Evolutionary conservation across 306 rosid genomes (phyloP).

Genomic region (Begonia peltatifolia): DNA sequence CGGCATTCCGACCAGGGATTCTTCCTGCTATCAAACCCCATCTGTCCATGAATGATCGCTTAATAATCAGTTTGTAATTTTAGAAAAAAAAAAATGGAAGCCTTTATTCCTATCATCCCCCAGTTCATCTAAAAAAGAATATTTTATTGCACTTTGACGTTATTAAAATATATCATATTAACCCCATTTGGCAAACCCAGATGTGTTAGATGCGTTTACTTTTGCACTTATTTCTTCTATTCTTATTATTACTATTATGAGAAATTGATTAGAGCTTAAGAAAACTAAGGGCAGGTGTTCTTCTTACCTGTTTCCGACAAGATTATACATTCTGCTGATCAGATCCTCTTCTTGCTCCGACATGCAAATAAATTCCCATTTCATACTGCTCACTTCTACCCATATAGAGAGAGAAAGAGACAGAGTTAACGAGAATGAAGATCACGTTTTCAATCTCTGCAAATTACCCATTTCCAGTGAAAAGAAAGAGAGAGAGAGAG

Average conservation of each 20-base stretch:
- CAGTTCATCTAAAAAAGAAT: too few species aligned
- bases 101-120: too few species aligned
- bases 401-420: not conserved
- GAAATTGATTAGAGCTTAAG: too few species aligned
- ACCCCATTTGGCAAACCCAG: too few species aligned
- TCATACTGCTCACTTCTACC: slow-evolving; percentile 11
- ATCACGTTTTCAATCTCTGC: slow-evolving; percentile 3
- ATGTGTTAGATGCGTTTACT: too few species aligned
- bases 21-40: slow-evolving; percentile 18
- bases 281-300: too few species aligned
- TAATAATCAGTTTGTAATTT: not conserved
- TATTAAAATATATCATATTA: too few species aligned
- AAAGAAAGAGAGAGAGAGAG: too few species aligned
- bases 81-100: not conserved
- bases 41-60: not conserved
- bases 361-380: slow-evolving; percentile 13
- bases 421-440: not conserved
- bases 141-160: too few species aligned
- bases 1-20: slow-evolving; percentile 11
- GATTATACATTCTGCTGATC: slow-evolving; percentile 14
- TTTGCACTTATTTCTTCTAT: too few species aligned
- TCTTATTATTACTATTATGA: too few species aligned
- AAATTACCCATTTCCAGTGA: too few species aligned
- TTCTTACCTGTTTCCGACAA: slow-evolving; percentile 14
- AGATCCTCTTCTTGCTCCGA: slow-evolving; percentile 18